Evolutionary conservation across 352 stramenopile genomes (phyloP).

Genomic region (Pythium oligandrum): DNA sequence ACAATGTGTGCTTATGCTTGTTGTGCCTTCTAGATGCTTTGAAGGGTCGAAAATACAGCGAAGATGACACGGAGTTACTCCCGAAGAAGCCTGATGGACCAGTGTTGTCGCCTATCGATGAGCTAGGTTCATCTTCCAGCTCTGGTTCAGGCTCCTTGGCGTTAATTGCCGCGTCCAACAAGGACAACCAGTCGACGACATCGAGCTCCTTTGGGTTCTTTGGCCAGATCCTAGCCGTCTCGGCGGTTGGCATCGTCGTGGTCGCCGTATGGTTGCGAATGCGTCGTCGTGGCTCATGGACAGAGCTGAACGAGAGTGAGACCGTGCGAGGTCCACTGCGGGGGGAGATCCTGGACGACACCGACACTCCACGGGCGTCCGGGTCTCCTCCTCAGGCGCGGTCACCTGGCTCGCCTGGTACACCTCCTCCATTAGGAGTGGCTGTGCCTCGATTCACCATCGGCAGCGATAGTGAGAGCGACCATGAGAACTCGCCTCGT

Average conservation of each 20-base stretch:
- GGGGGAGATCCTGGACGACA: conserved; percentile 13
- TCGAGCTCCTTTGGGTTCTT: conserved; percentile 9
- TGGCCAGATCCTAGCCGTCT: conserved; percentile 45
- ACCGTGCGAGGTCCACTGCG: conserved; percentile 9
- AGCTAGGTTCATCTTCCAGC: too few relatives aligned
- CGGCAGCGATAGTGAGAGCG: conserved; percentile 22
- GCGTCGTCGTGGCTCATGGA: conserved; percentile 34
- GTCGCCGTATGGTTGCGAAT: conserved; percentile 49
- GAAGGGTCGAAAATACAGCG: too few relatives aligned
- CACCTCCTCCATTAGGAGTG: too few relatives aligned
- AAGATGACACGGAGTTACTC: too few relatives aligned
- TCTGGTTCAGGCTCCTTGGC: too few relatives aligned
- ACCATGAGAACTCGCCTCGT: conserved; percentile 17
- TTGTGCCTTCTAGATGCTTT: background rate
- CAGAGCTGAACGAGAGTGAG: conserved; percentile 22
- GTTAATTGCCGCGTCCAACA: too few relatives aligned
- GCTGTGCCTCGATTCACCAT: conserved; percentile 22
- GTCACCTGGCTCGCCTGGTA: too few relatives aligned
- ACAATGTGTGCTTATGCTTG: background rate
- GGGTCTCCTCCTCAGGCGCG: too few relatives aligned
- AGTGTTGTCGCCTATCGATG: too few relatives aligned
- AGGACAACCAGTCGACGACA: too few relatives aligned
- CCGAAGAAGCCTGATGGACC: too few relatives aligned
- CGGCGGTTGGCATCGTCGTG: conserved; percentile 48
- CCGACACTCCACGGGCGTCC: conserved; percentile 1